Evolutionary conservation across 495 filamentous ascomycete genomes (phyloP).

Genomic region (Penicillium verhagenii): DNA sequence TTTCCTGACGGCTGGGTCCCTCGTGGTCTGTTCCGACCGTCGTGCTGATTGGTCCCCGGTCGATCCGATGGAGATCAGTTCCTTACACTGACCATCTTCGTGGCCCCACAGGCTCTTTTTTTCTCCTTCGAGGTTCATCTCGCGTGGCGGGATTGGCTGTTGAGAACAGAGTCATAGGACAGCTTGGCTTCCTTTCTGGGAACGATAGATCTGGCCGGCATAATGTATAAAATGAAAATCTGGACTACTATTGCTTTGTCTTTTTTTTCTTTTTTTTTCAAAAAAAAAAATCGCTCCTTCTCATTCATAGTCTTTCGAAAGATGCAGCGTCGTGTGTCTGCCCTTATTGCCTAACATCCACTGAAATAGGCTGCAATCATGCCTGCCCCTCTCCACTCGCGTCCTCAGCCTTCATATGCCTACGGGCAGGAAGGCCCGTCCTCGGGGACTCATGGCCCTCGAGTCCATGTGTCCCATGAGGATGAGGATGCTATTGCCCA

Average conservation of each 20-base stretch:
- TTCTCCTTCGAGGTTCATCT: neutral
- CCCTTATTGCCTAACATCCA: neutral
- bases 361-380: slow-evolving; percentile 18
- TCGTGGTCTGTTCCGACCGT: neutral
- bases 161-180: slow-evolving; percentile 8
- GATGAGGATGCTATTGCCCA: slow-evolving; percentile 37
- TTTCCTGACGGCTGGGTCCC: neutral
- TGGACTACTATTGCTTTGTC: neutral
- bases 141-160: slow-evolving; percentile 5
- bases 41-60: slow-evolving; percentile 1
- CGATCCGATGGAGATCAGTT: slow-evolving; percentile 2
- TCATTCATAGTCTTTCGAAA: neutral
- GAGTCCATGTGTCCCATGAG: slow-evolving; percentile 32
- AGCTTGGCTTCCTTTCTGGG: slow-evolving; percentile 34
- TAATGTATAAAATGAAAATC: slow-evolving; percentile 15
- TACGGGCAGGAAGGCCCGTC: slow-evolving; percentile 17
- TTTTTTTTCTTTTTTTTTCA: neutral
- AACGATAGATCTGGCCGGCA: neutral
- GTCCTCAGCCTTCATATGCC: slow-evolving; percentile 24
- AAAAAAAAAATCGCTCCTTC: slow-evolving; percentile 12
- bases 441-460: slow-evolving; percentile 18
- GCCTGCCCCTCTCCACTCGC: slow-evolving; percentile 33
- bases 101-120: slow-evolving; percentile 8
- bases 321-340: neutral
- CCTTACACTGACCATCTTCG: neutral